Conservation (phyloP, 768 basidiomycete genomes). For the Hysterangium stoloniferum region DNA sequence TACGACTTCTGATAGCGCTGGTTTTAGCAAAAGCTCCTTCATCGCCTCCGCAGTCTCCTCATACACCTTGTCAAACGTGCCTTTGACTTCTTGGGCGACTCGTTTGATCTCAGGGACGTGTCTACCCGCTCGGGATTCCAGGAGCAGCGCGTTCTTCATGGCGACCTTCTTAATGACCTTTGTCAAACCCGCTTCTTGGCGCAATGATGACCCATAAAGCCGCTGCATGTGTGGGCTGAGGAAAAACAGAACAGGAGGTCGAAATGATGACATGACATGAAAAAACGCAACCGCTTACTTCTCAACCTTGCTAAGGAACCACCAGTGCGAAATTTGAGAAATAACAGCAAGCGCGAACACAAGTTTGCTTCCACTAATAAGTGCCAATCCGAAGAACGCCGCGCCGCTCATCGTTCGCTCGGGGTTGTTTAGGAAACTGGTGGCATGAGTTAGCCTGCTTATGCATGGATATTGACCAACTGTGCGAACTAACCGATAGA, state of each 20-base stretch:
- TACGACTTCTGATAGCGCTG: constrained; percentile 80
- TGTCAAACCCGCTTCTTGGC: constrained; percentile 95
- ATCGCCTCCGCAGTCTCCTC: constrained; percentile 89
- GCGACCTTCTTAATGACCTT: constrained; percentile 97
- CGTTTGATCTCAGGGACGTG: constrained; percentile 79
- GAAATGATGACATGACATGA: not conserved
- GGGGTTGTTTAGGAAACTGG: constrained; percentile 86
- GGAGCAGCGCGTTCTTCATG: constrained; percentile 64
- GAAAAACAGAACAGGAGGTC: not conserved
- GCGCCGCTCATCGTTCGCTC: constrained; percentile 89
- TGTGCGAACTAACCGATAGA: constrained; percentile 63
- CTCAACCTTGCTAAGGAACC: constrained; percentile 91
- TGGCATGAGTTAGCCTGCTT: not conserved
- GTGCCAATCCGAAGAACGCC: constrained; percentile 86
- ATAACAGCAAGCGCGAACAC: constrained; percentile 79
- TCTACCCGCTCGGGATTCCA: constrained; percentile 70
- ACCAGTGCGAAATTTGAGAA: constrained; percentile 85
- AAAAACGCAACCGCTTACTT: constrained; percentile 49
- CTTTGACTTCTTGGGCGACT: constrained; percentile 85
- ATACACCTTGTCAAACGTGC: constrained; percentile 92
- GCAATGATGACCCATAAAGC: constrained; percentile 86
- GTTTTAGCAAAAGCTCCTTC: constrained; percentile 87
- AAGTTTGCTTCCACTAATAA: constrained; percentile 90
- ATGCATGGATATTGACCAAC: not conserved
- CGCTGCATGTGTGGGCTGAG: constrained; percentile 95